phyloP scores from a whole-genome alignment of 164 flowering plant genomes.

The Taxillus chinensis region DNA sequence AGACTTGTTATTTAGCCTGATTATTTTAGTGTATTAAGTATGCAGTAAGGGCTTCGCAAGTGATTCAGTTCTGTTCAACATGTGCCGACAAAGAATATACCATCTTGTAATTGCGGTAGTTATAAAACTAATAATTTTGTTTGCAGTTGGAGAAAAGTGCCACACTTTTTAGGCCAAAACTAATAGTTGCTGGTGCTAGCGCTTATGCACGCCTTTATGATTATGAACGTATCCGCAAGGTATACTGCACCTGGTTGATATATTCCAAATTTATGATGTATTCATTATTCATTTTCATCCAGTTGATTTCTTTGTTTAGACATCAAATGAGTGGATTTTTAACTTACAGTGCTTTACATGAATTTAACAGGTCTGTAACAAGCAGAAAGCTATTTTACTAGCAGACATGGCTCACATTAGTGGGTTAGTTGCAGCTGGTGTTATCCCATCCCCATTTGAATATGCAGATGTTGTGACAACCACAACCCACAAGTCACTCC shows the following conservation, averaged over 20 bases:
- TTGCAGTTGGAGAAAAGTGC: slow-evolving; percentile 3
- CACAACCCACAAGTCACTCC: slow-evolving; percentile 4
- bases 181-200: slow-evolving; percentile 6
- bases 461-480: slow-evolving; percentile 6
- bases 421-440: slow-evolving; percentile 3
- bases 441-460: slow-evolving; percentile 3
- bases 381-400: not conserved
- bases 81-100: no score
- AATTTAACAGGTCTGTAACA: slow-evolving; percentile 1
- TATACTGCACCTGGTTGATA: not conserved
- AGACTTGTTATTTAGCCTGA: no score
- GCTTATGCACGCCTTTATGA: slow-evolving; percentile 5
- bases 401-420: slow-evolving; percentile 6
- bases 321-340: no score
- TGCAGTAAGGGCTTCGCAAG: no score
- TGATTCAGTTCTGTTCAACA: no score
- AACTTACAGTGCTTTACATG: not conserved
- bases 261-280: not conserved
- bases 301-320: not conserved
- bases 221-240: slow-evolving; percentile 1
- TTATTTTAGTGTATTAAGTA: no score
- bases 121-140: not conserved
- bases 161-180: slow-evolving; percentile 2
- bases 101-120: not conserved
- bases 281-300: no score